Evolutionary conservation across 2,329 filamentous ascomycete genomes (phyloP).

Genomic region (Fusarium sp.): DNA sequence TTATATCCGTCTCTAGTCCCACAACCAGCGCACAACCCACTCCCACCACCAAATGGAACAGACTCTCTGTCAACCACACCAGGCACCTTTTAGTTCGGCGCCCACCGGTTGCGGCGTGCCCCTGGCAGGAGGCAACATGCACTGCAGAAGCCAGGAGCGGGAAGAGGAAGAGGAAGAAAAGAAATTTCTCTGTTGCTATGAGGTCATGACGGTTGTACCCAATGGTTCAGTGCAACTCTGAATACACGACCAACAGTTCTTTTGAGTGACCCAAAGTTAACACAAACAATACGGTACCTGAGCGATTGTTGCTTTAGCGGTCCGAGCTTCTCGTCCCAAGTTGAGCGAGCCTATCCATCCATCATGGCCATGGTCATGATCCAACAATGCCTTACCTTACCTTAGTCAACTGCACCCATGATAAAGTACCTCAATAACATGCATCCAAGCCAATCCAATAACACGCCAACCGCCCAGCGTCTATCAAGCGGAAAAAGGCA

Average conservation of each 20-base stretch:
- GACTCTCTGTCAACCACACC: constrained; percentile 28
- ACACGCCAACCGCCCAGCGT: constrained; percentile 29
- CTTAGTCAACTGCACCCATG: neutral
- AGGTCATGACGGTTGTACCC: constrained; percentile 7
- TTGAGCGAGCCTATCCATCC: constrained; percentile 6
- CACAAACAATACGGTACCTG: too few species aligned
- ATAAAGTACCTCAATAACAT: constrained; percentile 19
- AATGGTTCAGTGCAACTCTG: constrained; percentile 12
- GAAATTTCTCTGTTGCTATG: constrained; percentile 12
- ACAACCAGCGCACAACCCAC: constrained; percentile 33
- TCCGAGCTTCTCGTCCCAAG: constrained; percentile 17
- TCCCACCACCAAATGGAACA: constrained; percentile 32
- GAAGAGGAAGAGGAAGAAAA: constrained; percentile 13
- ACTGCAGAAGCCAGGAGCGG: constrained; percentile 22
- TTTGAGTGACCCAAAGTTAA: too few species aligned
- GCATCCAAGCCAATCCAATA: constrained; percentile 31
- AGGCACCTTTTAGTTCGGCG: constrained; percentile 26
- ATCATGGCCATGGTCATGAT: constrained; percentile 28
- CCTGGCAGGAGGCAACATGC: constrained; percentile 27
- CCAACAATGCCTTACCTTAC: neutral
- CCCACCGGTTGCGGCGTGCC: constrained; percentile 34
- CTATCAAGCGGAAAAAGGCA: constrained; percentile 32
- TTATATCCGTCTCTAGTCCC: constrained; percentile 39
- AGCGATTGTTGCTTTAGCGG: constrained; percentile 14
- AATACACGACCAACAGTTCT: neutral